phyloP scores from a whole-genome alignment of 2,329 filamentous ascomycete species.

The Apiospora malaysiana region DNA sequence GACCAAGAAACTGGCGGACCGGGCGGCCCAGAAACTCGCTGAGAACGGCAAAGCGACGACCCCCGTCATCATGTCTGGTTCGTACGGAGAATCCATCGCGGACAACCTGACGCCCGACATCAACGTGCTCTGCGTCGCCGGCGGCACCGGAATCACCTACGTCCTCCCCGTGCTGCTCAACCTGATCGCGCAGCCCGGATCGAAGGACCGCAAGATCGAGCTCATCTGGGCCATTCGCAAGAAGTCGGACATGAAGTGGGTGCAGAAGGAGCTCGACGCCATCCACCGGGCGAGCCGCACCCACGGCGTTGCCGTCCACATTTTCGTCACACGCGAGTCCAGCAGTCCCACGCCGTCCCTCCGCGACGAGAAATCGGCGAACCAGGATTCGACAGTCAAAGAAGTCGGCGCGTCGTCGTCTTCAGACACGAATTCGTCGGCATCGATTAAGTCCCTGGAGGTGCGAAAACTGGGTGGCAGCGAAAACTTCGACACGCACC shows the following conservation, averaged over 20 bases:
- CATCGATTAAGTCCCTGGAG: slow-evolving; percentile 37
- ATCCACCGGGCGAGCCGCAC: slow-evolving; percentile 48
- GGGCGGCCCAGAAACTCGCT: slow-evolving; percentile 47
- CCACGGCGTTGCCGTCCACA: slow-evolving; percentile 55
- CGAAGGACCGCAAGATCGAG: slow-evolving; percentile 54
- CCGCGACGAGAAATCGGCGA: slow-evolving; percentile 34
- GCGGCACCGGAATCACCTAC: slow-evolving; percentile 65
- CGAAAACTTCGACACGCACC: slow-evolving; percentile 44
- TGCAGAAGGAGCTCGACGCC: slow-evolving; percentile 59
- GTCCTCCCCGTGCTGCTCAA: slow-evolving; percentile 57
- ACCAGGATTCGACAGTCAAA: slow-evolving; percentile 32
- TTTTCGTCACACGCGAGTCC: slow-evolving; percentile 65
- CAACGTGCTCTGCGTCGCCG: slow-evolving; percentile 60
- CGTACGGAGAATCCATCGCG: slow-evolving; percentile 62
- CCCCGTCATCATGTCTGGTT: slow-evolving; percentile 65
- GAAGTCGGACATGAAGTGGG: slow-evolving; percentile 61
- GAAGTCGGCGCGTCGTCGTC: slow-evolving; percentile 33
- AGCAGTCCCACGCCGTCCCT: slow-evolving; percentile 32
- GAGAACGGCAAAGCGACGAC: slow-evolving; percentile 46
- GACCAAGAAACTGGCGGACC: slow-evolving; percentile 58
- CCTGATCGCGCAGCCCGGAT: slow-evolving; percentile 37
- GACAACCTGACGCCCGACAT: slow-evolving; percentile 47
- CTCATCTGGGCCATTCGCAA: slow-evolving; percentile 71
- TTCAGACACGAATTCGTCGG: slow-evolving; percentile 27
- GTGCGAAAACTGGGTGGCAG: slow-evolving; percentile 37